Evolutionary conservation across 306 rosid genomes (phyloP), one percentile per base, ranked within the genome.

Genomic region (Adenanthera pavonina): DNA sequence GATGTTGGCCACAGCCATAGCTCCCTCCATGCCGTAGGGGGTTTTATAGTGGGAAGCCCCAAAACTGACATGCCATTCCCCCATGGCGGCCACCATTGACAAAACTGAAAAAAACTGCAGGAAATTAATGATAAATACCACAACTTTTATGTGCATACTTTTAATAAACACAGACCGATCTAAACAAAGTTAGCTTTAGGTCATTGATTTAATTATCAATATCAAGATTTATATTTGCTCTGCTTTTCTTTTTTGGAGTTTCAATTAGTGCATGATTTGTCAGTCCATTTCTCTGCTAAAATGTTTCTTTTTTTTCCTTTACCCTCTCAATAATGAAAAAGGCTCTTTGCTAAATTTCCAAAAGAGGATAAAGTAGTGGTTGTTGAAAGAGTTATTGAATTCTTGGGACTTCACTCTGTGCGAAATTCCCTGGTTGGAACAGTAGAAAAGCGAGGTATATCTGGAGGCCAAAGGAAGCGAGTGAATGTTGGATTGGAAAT

Each of bases 391-490:
- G 94, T 90, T 74, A 95, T 93, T 0, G 97, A 93, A 70, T 88
- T 87, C 84, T 84, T 95, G 91, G 99, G 99, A 87, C 99, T 95
- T 83, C 97, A 93, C 76, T 75, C 92, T 17, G 94, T 95, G 81
- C 78, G 99, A 66, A 87, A 85, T 87, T 90, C 93, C 9, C 85
- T 95, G 78, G 98, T 95, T 64, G 99, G 99, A 78, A 95, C 98
- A 0, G 97, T 95, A 40, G 98, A 95, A 84, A 91, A 92, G 86
- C 85, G 99, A 80, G 99, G 99, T 76, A 83, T 95, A 72, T 95
- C 99, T 60, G 99, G 99, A 83, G 99, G 99, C 74, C 99, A 95
- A 89, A 89, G 99, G 82, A 95, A 95, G 86, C 91, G 98, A 52
- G 99, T 93, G 69, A 95, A 95, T 89, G 99, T 93, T 59, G 99